These are phyloP conservation scores for Syncephalastrum contaminatum DNA, from an alignment of 371 early-diverging fungal genomes.

Conservation along the genomic window DNA sequence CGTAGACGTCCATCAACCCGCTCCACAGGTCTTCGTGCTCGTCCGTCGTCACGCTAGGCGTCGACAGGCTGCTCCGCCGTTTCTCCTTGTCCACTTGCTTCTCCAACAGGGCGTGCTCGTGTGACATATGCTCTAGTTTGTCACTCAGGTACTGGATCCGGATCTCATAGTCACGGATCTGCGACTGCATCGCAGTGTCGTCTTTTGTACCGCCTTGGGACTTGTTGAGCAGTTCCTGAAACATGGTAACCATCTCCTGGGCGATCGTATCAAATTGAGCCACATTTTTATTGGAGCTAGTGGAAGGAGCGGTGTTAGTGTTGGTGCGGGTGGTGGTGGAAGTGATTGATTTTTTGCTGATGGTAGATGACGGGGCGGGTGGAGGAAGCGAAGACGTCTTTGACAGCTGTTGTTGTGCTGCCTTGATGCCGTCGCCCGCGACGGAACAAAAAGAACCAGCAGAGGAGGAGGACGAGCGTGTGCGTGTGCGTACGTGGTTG, in stretches of 20 bases:
- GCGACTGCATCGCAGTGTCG: conserved; percentile 1
- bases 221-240: conserved; percentile 3
- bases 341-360: background rate
- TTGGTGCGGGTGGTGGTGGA: background rate
- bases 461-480: conserved; percentile 1
- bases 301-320: background rate
- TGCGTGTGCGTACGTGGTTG: background rate
- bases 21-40: conserved; percentile 29
- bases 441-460: background rate
- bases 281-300: background rate
- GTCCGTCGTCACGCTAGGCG: conserved; percentile 6
- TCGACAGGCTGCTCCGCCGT: conserved; percentile 12
- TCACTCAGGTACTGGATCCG: conserved; percentile 34
- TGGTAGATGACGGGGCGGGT: background rate
- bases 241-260: conserved; percentile 1
- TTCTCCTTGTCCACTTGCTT: conserved; percentile 11
- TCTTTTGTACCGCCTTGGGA: conserved; percentile 14
- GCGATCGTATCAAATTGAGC: conserved; percentile 4
- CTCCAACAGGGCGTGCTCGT: conserved; percentile 31
- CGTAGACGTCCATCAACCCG: conserved; percentile 32
- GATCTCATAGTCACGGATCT: conserved; percentile 34
- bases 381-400: background rate
- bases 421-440: too few species aligned
- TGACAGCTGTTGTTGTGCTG: too few species aligned
- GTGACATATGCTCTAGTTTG: conserved; percentile 35